Base-by-base conservation (phyloP, 2,329 filamentous ascomycete genomes). In the Lecanicillium sp. region DNA sequence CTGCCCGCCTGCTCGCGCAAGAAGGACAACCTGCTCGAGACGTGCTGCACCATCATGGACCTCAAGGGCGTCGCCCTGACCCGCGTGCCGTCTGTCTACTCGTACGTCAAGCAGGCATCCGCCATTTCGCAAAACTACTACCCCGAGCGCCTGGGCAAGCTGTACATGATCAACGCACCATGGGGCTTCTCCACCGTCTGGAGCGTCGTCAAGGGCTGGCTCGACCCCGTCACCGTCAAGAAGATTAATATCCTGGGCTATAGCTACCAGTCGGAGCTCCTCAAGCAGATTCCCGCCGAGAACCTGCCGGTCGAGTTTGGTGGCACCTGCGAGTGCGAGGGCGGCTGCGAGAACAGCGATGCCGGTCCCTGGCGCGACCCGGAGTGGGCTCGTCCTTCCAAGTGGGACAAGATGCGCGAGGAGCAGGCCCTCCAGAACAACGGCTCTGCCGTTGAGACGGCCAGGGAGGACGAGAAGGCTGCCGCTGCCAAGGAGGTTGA, bases 101-200 rank as follows among this genome's bases (percentile, higher is more conserved):
- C 79, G 39, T 97, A 96, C 69, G 77, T 98, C 51, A 79, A 79
- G 55, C 77, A 84, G 59, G 88, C 87, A 33, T 92, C 87, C 25
- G 81, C 71, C 60, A 86, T 98, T 66, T 94, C 87, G 48, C 92
- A 97, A 68, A 95, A 97, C 77, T 94, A 97, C 79, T 98, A 98
- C 69, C 92, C 92, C 7, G 92, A 98, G 74, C 86, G 92, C 43
- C 74, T 98, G 43, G 92, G 92, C 56, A 89, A 88, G 66, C 75
- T 98, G 59, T 98, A 95, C 74, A 70, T 98, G 53, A 96, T 98
- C 79, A 98, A 98, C 67, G 87, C 90, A 3, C 88, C 88, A 15
- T 97, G 89, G 89, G 89, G 89, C 18, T 97, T 97, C 74, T 82
- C 82, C 45, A 75, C 76, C 50, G 84, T 88, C 46, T 98, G 92